Base-by-base conservation (phyloP, 1,284 basidiomycete genomes). In the Ceratobasidium papillatum region DNA sequence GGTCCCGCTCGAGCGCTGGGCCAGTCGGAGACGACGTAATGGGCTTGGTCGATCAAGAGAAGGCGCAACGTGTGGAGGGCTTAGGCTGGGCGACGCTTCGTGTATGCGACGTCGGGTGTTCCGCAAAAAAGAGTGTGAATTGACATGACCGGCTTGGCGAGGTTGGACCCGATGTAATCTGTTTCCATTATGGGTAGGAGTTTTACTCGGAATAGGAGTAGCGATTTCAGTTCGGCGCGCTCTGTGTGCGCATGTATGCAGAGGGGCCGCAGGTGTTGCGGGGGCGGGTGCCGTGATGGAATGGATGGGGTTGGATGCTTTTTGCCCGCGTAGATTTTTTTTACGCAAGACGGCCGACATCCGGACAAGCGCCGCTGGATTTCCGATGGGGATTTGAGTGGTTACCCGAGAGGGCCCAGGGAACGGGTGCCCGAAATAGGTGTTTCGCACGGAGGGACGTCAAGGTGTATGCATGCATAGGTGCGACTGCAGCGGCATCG, bases 241-340 rank as follows among this genome's bases (percentile, higher is more conserved):
- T 25, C 34, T 61, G 59, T 61, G 41, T 61, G 59, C 59, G 22
- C 32, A 9, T 61, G 59, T 61, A 43, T 61, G 59, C 59, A 25
- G 36, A 27, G 25, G 11, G n/a, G 62, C 32, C 34, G 47, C n/a
- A 54, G 3, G 36, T 12, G 63, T 25, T 12, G 25, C 30, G 45
- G 49, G 34, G 47, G 27, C 64, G 64, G 64, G 14, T 34, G 64
- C 64, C 64, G 65, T 30, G 66, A 69, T 69, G 52, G 66, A 69
- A 69, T 69, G 66, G 43, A 22, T 5, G 30, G 9, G 14, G 25
- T 2, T 32, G 56, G n/a, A n/a, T n/a, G n/a, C n/a, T n/a, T n/a
- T n/a, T 58, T 8, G 56, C 56, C 12, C 64, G 52, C 22, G 52
- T 58, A 45, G 45, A 32, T 30, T 34, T 49, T 58, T 69, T 58